A percentile compares a stretch with the other conserved stretches of the same genome.
Conservation (phyloP, 2,329 filamentous ascomycete genomes). For the Helotiales sp. region DNA sequence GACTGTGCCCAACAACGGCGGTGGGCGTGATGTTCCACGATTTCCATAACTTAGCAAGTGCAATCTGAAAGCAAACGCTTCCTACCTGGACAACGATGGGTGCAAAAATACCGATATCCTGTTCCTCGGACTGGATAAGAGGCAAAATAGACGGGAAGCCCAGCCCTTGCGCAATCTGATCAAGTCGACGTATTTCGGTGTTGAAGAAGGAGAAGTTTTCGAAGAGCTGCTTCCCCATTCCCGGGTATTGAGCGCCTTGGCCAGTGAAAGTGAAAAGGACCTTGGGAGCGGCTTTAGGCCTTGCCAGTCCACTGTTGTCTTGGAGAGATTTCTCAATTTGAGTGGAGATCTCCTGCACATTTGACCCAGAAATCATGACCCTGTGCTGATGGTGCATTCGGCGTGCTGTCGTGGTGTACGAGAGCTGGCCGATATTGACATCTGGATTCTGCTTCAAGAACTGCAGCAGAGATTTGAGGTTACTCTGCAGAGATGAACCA, state of each 20-base stretch:
- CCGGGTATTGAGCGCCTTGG: constrained; percentile 39
- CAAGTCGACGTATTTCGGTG: constrained; percentile 3
- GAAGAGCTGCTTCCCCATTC: constrained; percentile 16
- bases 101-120: constrained; percentile 49
- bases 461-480: too few species aligned
- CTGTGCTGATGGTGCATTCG: too few species aligned
- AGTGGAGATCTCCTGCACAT: too few species aligned
- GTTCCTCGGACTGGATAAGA: constrained; percentile 37
- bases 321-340: too few species aligned
- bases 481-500: too few species aligned
- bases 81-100: constrained; percentile 58
- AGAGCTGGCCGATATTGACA: too few species aligned
- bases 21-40: constrained; percentile 60
- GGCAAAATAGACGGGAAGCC: constrained; percentile 16
- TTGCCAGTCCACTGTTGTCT: too few species aligned
- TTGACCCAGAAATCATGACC: too few species aligned
- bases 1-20: constrained; percentile 64
- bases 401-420: too few species aligned
- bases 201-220: constrained; percentile 2
- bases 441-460: too few species aligned
- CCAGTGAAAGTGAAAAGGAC: too few species aligned
- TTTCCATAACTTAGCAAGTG: constrained; percentile 57
- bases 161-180: constrained; percentile 7
- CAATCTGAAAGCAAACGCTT: constrained; percentile 57
- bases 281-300: too few species aligned